Conservation (phyloP, 805 yeast species). For the Metschnikowia kunwiensis region DNA sequence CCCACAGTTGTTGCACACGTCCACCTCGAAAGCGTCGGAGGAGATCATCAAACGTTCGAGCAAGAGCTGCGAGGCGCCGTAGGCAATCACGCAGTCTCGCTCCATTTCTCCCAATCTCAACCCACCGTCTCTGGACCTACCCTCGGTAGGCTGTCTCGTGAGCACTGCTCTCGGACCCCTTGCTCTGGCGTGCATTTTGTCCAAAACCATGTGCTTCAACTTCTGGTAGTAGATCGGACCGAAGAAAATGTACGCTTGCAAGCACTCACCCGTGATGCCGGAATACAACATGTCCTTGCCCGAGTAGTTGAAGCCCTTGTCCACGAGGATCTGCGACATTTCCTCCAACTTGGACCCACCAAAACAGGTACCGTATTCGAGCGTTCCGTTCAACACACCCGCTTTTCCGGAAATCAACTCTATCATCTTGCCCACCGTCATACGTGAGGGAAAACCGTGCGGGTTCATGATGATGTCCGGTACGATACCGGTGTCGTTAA, state of each 20-base stretch:
- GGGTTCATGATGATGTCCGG: conserved; percentile 99
- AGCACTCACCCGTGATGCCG: conserved; percentile 95
- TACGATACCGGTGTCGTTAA: conserved; percentile 83
- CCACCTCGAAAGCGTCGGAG: conserved; percentile 97
- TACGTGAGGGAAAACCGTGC: conserved; percentile 99
- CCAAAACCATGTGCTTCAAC: conserved; percentile 97
- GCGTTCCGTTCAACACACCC: conserved; percentile 86
- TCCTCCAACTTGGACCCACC: conserved; percentile 97
- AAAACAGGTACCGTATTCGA: conserved; percentile 97
- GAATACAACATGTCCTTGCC: conserved; percentile 98
- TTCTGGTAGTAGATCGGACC: conserved; percentile 98
- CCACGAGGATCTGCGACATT: conserved; percentile 86
- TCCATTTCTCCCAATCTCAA: conserved; percentile 99
- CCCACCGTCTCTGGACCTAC: conserved; percentile 99
- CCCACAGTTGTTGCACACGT: conserved; percentile 90
- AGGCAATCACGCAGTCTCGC: conserved; percentile 98
- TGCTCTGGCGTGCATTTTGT: conserved; percentile 99
- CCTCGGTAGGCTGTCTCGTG: conserved; percentile 92
- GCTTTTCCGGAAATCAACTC: conserved; percentile 96
- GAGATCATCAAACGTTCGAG: conserved; percentile 94
- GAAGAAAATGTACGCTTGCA: conserved; percentile 96
- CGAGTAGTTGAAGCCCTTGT: conserved; percentile 88
- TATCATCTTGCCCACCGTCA: conserved; percentile 99
- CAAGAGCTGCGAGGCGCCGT: conserved; percentile 86
- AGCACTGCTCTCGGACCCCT: conserved; percentile 98